phyloP scores from a whole-genome alignment of 2,329 filamentous ascomycete genomes.

The Orbilia oligospora region DNA sequence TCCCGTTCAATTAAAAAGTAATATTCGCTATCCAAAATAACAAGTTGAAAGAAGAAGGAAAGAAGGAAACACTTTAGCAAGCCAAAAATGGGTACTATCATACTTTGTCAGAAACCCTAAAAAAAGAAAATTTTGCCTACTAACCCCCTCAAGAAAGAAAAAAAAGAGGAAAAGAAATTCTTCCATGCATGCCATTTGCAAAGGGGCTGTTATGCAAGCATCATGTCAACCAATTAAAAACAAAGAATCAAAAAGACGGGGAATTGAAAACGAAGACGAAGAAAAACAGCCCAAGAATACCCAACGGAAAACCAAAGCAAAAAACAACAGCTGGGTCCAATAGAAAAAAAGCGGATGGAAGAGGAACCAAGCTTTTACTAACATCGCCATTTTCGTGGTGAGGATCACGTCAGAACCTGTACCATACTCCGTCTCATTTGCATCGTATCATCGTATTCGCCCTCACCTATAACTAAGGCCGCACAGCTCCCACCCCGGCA shows the following conservation, averaged over 20 bases:
- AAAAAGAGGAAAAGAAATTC: constrained; percentile 14
- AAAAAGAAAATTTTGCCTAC: background rate
- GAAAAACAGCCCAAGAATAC: background rate
- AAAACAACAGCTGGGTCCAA: constrained; percentile 5
- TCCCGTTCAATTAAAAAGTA: constrained; percentile 7
- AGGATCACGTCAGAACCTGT: background rate
- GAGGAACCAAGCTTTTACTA: constrained; percentile 14
- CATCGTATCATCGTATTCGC: constrained; percentile 4
- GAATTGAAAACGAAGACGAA: background rate
- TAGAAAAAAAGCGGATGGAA: background rate
- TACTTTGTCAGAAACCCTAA: constrained; percentile 2
- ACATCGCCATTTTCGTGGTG: background rate
- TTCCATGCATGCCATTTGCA: constrained; percentile 16
- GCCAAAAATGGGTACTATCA: background rate
- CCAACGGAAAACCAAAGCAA: background rate
- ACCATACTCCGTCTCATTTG: background rate
- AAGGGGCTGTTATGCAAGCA: constrained; percentile 26
- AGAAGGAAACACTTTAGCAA: constrained; percentile 4
- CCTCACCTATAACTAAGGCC: background rate
- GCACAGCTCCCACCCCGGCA: background rate
- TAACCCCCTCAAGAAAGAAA: background rate
- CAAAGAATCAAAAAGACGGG: background rate
- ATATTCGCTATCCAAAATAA: constrained; percentile 69
- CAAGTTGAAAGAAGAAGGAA: constrained; percentile 66
- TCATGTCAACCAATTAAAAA: constrained; percentile 11